Percentiles rank a stretch among this genome's conserved stretches.
These are phyloP conservation scores for Aspergillus terreus DNA, from an alignment of 2,329 filamentous ascomycete species.

Conservation along the genomic window DNA sequence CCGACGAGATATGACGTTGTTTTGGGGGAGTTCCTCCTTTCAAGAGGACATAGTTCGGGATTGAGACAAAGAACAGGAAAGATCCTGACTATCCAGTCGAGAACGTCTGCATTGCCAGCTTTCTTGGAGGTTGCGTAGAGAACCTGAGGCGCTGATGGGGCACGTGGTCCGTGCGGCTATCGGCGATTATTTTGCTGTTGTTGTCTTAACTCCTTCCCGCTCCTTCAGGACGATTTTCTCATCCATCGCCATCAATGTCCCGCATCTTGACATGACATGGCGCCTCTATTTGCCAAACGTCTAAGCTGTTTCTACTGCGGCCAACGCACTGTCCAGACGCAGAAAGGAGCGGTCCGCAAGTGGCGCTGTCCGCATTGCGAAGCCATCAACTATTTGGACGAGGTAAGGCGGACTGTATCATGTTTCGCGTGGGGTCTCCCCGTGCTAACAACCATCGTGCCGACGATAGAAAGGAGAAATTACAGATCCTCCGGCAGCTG, in stretches of 20 bases:
- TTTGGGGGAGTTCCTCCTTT: no score
- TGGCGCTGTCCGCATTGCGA: conserved; percentile 78
- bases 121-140: neutral
- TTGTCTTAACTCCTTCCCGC: conserved; percentile 20
- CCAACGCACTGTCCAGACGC: conserved; percentile 58
- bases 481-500: conserved; percentile 72
- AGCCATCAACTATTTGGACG: conserved; percentile 82
- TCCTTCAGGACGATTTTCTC: conserved; percentile 1
- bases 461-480: conserved; percentile 72
- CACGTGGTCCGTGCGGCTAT: conserved; percentile 23
- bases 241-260: conserved; percentile 10
- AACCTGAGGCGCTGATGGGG: neutral
- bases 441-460: conserved; percentile 15
- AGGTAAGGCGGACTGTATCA: conserved; percentile 53
- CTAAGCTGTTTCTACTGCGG: conserved; percentile 84
- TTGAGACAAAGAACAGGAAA: no score
- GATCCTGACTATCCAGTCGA: no score
- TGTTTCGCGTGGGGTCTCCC: conserved; percentile 6
- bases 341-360: conserved; percentile 56
- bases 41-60: no score
- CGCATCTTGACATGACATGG: conserved; percentile 31
- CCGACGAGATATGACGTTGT: no score
- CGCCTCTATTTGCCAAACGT: conserved; percentile 40
- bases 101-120: neutral
- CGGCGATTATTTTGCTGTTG: conserved; percentile 22